Conservation (phyloP, 805 yeast species). For the Starmerella ratchasimensis region DNA sequence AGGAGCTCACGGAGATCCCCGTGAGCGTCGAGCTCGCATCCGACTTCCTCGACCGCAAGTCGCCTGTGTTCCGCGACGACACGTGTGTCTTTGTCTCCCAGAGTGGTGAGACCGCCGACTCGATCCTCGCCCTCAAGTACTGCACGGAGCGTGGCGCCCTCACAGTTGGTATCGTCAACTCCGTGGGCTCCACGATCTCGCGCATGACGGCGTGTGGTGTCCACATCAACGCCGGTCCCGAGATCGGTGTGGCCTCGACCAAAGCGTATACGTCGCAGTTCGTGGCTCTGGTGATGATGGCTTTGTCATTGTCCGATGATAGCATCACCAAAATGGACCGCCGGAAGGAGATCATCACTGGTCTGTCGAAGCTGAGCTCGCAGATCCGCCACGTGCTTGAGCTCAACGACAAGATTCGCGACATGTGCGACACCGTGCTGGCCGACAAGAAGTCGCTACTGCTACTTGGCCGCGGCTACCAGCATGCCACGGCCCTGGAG, state of each 20-base stretch:
- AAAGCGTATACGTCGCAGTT: conserved; percentile 98
- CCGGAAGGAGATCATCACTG: conserved; percentile 74
- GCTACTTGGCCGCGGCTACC: conserved; percentile 93
- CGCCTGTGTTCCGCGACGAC: conserved; percentile 98
- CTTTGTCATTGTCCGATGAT: conserved; percentile 87
- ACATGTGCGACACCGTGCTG: conserved; percentile 57
- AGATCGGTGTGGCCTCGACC: conserved; percentile 97
- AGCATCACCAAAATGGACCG: conserved; percentile 62
- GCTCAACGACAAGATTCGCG: conserved; percentile 60
- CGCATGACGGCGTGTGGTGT: conserved; percentile 98
- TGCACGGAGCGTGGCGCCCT: conserved; percentile 95
- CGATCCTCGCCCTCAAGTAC: conserved; percentile 86
- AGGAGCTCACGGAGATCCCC: conserved; percentile 69
- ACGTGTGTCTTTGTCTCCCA: conserved; percentile 96
- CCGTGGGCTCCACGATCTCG: conserved; percentile 93
- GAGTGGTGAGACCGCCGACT: conserved; percentile 98
- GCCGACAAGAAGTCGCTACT: conserved; percentile 75
- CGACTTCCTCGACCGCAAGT: conserved; percentile 58
- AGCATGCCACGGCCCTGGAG: conserved; percentile 91
- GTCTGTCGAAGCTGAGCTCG: conserved; percentile 67
- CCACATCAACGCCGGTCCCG: conserved; percentile 98
- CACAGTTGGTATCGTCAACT: conserved; percentile 93
- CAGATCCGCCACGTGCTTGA: conserved; percentile 68
- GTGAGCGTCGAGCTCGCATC: conserved; percentile 25
- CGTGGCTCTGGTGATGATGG: conserved; percentile 94